These are phyloP conservation scores for Gossypium mustelinum DNA, from an alignment of 345 rosid species.

Conservation along the genomic window DNA sequence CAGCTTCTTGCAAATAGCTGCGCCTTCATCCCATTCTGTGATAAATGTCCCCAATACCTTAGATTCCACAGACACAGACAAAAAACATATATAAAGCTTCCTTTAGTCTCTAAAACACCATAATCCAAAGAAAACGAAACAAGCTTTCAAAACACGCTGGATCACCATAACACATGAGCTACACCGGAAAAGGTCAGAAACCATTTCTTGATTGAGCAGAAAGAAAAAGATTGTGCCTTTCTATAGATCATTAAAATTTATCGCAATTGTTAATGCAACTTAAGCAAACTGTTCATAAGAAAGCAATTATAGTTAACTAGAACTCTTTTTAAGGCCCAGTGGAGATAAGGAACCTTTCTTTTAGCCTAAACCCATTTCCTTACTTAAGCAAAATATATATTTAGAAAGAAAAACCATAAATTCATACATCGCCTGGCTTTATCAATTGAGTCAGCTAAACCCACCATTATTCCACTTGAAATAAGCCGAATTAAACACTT, in stretches of 20 bases:
- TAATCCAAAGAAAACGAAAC: neutral
- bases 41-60: constrained; percentile 89
- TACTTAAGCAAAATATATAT: neutral
- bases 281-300: neutral
- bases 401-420: neutral
- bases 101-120: constrained; percentile 4
- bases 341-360: too few species aligned
- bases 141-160: neutral
- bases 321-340: too few species aligned
- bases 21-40: constrained; percentile 82
- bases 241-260: neutral
- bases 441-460: neutral
- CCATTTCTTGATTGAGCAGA: neutral
- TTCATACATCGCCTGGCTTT: neutral
- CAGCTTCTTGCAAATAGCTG: constrained; percentile 45
- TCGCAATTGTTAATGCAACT: neutral
- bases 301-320: too few species aligned
- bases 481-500: neutral
- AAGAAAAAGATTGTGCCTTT: neutral
- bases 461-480: neutral
- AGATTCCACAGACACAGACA: constrained; percentile 20
- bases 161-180: neutral
- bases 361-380: neutral
- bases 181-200: neutral
- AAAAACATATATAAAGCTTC: neutral